A percentile compares a stretch with the other conserved stretches of the same genome.
Evolutionary conservation across 805 yeast species (phyloP).

Genomic region (Nakazawaea ernobii): DNA sequence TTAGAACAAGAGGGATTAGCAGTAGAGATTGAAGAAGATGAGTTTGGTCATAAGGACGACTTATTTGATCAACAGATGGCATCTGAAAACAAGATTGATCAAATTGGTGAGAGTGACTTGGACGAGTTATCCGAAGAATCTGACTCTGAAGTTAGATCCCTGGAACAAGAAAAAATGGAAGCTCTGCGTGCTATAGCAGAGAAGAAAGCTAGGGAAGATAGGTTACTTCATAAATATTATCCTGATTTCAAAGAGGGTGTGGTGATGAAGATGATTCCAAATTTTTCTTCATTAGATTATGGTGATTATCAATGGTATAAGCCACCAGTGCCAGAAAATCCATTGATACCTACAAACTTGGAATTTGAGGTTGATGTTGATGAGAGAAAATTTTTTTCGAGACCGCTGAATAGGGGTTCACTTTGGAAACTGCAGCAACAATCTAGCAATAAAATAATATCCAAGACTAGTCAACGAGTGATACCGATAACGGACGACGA

Average conservation of each 20-base stretch:
- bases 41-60: conserved; percentile 21
- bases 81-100: conserved; percentile 22
- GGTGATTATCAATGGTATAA: conserved; percentile 44
- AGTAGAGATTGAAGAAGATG: conserved; percentile 25
- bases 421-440: conserved; percentile 2
- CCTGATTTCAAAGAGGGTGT: conserved; percentile 56
- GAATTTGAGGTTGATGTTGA: conserved; percentile 63
- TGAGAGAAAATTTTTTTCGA: conserved; percentile 41
- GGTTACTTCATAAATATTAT: conserved; percentile 41
- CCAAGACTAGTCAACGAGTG: conserved; percentile 16
- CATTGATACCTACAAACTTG: conserved; percentile 54
- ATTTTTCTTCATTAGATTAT: conserved; percentile 59
- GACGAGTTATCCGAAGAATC: conserved; percentile 16
- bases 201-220: conserved; percentile 27
- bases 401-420: conserved; percentile 12
- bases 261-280: conserved; percentile 56
- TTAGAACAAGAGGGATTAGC: conserved; percentile 31
- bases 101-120: conserved; percentile 13
- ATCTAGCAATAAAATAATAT: conserved; percentile 6
- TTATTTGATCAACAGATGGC: conserved; percentile 27
- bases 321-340: conserved; percentile 37
- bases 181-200: conserved; percentile 16
- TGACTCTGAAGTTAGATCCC: conserved; percentile 11
- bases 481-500: conserved; percentile 24
- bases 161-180: conserved; percentile 11